Evolutionary conservation across 768 basidiomycete species (phyloP).

Genomic region (Candolleomyces eurysporus): DNA sequence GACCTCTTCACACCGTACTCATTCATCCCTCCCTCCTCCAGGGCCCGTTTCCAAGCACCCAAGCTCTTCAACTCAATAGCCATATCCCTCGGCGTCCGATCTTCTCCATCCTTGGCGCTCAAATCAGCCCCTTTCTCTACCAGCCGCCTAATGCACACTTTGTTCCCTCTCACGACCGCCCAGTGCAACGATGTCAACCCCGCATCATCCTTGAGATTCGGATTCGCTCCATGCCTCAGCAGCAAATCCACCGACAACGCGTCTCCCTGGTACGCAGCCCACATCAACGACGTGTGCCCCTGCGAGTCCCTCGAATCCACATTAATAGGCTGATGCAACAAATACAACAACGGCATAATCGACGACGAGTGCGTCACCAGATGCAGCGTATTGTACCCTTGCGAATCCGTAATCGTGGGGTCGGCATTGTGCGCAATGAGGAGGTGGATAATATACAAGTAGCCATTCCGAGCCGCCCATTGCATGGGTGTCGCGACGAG

Average conservation of each 20-base stretch:
- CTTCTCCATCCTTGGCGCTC: conserved; percentile 73
- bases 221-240: conserved; percentile 82
- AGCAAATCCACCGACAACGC: conserved; percentile 91
- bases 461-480: conserved; percentile 97
- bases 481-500: conserved; percentile 93
- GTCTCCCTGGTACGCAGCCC: conserved; percentile 99
- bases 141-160: conserved; percentile 78
- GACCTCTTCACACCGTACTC: conserved; percentile 69
- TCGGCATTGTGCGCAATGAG: conserved; percentile 89
- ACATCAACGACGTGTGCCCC: conserved; percentile 96
- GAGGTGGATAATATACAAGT: conserved; percentile 92
- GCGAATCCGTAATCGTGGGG: conserved; percentile 86
- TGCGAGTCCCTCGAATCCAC: conserved; percentile 89
- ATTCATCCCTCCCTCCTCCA: conserved; percentile 84
- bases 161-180: conserved; percentile 96
- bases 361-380: conserved; percentile 92
- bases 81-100: conserved; percentile 92
- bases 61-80: conserved; percentile 89
- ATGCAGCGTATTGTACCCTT: conserved; percentile 96
- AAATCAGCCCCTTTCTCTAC: conserved; percentile 86
- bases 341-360: conserved; percentile 91
- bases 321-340: conserved; percentile 90
- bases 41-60: conserved; percentile 84
- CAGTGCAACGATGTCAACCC: conserved; percentile 93
- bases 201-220: conserved; percentile 70